These are phyloP conservation scores for Galerina sulciceps DNA, from an alignment of 768 basidiomycete species.

Conservation along the genomic window DNA sequence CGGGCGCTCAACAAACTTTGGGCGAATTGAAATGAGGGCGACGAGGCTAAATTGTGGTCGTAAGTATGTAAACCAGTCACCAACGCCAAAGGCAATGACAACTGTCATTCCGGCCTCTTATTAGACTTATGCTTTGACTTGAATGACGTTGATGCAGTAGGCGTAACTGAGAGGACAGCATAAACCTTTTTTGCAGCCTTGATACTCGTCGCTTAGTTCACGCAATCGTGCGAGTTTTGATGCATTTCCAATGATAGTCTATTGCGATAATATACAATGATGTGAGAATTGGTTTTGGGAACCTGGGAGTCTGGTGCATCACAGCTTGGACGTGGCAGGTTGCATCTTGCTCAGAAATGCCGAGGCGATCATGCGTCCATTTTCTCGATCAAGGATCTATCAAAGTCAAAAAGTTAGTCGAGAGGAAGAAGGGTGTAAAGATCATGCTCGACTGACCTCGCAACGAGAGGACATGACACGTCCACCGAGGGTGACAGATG, in stretches of 20 bases:
- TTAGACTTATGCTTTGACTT: no score
- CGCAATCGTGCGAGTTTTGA: not conserved
- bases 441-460: conserved; percentile 50
- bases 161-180: no score
- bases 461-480: conserved; percentile 74
- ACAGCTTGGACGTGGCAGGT: conserved; percentile 56
- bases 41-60: no score
- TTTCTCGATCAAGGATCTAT: conserved; percentile 63
- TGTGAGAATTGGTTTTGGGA: not conserved
- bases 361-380: conserved; percentile 64
- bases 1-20: no score
- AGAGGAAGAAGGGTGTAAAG: conserved; percentile 7
- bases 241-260: conserved; percentile 2
- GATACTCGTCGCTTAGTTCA: no score
- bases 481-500: conserved; percentile 68
- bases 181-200: no score
- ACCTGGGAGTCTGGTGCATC: conserved; percentile 24
- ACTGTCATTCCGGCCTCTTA: no score
- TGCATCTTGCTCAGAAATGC: conserved; percentile 79
- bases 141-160: no score
- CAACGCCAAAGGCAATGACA: no score
- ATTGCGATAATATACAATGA: conserved; percentile 10
- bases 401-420: conserved; percentile 2
- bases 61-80: no score
- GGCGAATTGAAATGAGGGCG: no score